A percentile compares a stretch with the other conserved stretches of the same genome.
Evolutionary conservation across 495 filamentous ascomycete species (phyloP).

Genomic region (Lophiostoma macrostomum): DNA sequence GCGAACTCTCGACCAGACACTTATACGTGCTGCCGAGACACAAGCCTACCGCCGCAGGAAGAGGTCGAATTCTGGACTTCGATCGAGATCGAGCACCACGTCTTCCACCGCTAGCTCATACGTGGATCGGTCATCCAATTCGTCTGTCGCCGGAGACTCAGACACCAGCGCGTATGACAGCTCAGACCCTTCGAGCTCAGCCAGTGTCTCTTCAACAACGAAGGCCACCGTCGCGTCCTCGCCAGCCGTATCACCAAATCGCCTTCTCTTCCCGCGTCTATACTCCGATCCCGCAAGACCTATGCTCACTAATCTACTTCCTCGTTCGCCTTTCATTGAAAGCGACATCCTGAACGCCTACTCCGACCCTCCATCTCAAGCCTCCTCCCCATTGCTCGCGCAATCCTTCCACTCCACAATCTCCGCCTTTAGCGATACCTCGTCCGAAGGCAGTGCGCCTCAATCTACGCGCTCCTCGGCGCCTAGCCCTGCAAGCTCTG

Average conservation of each 20-base stretch:
- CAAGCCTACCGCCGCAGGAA: background rate
- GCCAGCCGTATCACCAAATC: background rate
- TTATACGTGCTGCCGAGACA: slow-evolving; percentile 4
- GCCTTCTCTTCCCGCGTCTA: background rate
- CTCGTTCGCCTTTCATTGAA: background rate
- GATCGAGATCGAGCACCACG: slow-evolving; percentile 7
- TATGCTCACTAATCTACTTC: too few relatives aligned
- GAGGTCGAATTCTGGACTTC: background rate
- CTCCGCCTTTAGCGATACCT: background rate
- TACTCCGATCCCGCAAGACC: background rate
- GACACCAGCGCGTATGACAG: background rate
- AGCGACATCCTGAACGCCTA: background rate
- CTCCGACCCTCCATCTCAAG: background rate
- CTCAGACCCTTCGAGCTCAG: background rate
- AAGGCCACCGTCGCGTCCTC: slow-evolving; percentile 1
- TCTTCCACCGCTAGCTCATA: slow-evolving; percentile 5
- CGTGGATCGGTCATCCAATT: background rate
- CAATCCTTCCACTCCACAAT: slow-evolving; percentile 16
- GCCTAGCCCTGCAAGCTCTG: slow-evolving; percentile 7
- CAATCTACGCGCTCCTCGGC: background rate
- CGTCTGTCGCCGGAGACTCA: background rate
- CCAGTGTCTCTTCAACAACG: background rate
- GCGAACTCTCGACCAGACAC: slow-evolving; percentile 13
- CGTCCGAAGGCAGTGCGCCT: background rate
- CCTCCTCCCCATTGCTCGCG: background rate